phyloP scores from a whole-genome alignment of 495 filamentous ascomycete genomes.

The Rhypophila decipiens region DNA sequence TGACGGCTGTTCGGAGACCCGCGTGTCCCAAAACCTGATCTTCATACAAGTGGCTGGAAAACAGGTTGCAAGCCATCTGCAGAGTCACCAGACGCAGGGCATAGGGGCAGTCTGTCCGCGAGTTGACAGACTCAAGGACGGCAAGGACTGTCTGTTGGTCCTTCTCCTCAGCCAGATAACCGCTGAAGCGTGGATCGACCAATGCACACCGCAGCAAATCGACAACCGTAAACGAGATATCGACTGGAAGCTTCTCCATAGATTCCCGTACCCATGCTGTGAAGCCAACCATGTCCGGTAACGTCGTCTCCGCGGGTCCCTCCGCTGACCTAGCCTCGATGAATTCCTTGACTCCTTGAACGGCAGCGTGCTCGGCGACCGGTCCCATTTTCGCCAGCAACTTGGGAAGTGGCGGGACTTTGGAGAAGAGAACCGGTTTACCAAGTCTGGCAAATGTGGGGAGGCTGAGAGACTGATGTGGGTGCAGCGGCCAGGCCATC shows the following conservation, averaged over 20 bases:
- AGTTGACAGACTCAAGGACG: constrained; percentile 55
- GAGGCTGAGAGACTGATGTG: constrained; percentile 62
- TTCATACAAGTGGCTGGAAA: constrained; percentile 54
- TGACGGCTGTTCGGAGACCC: constrained; percentile 32
- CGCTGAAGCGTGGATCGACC: constrained; percentile 75
- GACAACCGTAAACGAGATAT: constrained; percentile 66
- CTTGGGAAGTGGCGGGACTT: constrained; percentile 78
- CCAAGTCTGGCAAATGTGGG: constrained; percentile 61
- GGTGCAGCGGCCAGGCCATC: constrained; percentile 73
- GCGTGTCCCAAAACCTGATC: constrained; percentile 32
- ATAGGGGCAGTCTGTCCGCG: constrained; percentile 56
- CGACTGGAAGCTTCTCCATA: constrained; percentile 45
- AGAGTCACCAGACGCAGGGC: constrained; percentile 74
- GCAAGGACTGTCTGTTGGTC: constrained; percentile 56
- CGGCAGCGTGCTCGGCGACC: constrained; percentile 42
- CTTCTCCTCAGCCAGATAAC: constrained; percentile 74
- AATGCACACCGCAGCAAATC: constrained; percentile 76
- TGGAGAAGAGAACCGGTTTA: constrained; percentile 66
- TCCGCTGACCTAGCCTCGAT: constrained; percentile 48
- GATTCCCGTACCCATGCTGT: constrained; percentile 45
- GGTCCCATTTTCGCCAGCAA: constrained; percentile 68
- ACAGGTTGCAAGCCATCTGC: constrained; percentile 55
- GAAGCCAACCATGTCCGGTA: constrained; percentile 55
- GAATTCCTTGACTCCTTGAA: constrained; percentile 57
- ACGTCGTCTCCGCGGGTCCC: constrained; percentile 51